Evolutionary conservation across 2,329 filamentous ascomycete genomes (phyloP).

Genomic region (Colletotrichum salicis): DNA sequence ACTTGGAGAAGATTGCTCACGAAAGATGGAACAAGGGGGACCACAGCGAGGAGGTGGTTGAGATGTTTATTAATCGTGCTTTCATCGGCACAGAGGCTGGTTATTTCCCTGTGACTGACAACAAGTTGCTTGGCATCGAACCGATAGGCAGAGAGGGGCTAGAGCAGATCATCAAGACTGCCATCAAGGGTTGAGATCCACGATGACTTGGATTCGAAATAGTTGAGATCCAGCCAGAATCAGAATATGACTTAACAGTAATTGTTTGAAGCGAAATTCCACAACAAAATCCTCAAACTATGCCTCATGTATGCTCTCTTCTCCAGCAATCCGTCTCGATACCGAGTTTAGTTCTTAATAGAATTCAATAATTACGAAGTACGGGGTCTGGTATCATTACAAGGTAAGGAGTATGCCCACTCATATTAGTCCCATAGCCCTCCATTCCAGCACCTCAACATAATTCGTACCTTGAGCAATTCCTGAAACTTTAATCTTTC

Average conservation of each 20-base stretch:
- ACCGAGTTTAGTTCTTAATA: no score
- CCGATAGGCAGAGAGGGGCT: slow-evolving; percentile 15
- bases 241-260: no score
- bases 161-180: slow-evolving; percentile 18
- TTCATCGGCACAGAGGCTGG: slow-evolving; percentile 22
- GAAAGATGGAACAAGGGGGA: slow-evolving; percentile 13
- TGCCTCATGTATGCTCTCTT: no score
- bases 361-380: neutral
- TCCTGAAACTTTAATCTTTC: neutral
- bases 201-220: no score
- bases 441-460: no score
- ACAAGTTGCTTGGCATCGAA: slow-evolving; percentile 16
- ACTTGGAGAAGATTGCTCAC: slow-evolving; percentile 16
- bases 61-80: slow-evolving; percentile 25
- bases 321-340: no score
- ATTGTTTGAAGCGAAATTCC: no score
- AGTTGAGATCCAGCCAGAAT: no score
- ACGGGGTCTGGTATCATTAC: neutral
- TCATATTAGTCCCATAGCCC: neutral
- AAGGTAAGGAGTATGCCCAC: neutral
- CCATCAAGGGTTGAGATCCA: slow-evolving; percentile 5
- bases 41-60: slow-evolving; percentile 22
- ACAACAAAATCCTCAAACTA: no score
- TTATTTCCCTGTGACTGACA: slow-evolving; percentile 18
- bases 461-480: neutral